Evolutionary conservation across 306 rosid species (phyloP).

Genomic region (Prunus mira): DNA sequence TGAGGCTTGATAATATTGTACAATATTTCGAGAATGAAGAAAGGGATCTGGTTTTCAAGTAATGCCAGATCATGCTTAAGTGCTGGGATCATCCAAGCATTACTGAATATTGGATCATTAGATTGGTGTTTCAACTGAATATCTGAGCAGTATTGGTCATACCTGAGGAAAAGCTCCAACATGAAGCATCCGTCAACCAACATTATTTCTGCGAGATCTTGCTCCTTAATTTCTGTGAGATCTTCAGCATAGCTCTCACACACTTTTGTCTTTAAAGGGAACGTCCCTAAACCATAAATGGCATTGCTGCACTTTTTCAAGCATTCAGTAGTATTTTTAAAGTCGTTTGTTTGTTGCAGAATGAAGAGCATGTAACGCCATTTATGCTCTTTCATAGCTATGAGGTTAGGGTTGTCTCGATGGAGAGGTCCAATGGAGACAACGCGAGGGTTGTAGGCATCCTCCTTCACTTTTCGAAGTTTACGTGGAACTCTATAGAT

Average conservation of each 20-base stretch:
- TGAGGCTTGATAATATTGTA: neutral
- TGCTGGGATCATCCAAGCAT: neutral
- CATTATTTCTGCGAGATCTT: neutral
- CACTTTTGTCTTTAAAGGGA: neutral
- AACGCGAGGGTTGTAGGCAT: neutral
- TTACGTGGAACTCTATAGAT: neutral
- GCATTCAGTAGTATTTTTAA: rapidly evolving
- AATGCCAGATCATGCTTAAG: neutral
- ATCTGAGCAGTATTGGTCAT: neutral
- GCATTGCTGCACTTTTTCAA: neutral
- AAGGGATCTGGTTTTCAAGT: neutral
- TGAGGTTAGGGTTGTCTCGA: neutral
- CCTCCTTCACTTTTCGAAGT: neutral
- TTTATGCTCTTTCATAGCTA: neutral
- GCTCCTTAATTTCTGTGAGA: neutral
- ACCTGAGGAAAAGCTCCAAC: neutral
- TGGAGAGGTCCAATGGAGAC: neutral
- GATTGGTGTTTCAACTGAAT: neutral
- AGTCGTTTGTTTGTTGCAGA: neutral
- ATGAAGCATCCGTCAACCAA: neutral
- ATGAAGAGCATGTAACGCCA: neutral
- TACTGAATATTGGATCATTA: neutral
- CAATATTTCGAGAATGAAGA: neutral
- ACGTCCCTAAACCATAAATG: neutral
- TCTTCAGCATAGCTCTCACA: neutral